Conservation (phyloP, 1,284 basidiomycete genomes). For the Apiotrichum akiyoshidainum region DNA sequence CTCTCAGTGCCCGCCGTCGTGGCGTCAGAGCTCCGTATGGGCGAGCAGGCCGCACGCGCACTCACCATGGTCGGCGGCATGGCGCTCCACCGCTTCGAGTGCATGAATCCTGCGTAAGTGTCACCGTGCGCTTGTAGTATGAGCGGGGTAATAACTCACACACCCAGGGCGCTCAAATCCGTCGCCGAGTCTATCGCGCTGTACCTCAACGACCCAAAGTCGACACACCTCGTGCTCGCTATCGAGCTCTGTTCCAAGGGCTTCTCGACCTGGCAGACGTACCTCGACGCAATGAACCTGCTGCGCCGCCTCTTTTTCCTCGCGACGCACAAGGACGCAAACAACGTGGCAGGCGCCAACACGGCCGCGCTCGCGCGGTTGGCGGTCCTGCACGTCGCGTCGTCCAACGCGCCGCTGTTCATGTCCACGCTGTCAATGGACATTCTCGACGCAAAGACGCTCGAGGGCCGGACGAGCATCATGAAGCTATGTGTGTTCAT, state of each 20-base stretch:
- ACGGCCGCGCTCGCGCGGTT: conserved; percentile 60
- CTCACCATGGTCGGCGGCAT: conserved; percentile 73
- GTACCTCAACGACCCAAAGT: conserved; percentile 70
- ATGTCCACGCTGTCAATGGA: conserved; percentile 93
- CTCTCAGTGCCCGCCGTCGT: conserved; percentile 67
- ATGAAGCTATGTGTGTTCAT: conserved; percentile 92
- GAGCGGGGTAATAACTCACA: too few species aligned
- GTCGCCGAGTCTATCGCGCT: conserved; percentile 75
- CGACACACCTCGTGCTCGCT: conserved; percentile 65
- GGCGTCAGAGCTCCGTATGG: conserved; percentile 58
- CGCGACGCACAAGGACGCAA: conserved; percentile 71
- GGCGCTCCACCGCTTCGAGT: conserved; percentile 72
- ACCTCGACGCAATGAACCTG: conserved; percentile 85
- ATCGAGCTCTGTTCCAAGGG: conserved; percentile 86
- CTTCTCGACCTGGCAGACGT: conserved; percentile 91
- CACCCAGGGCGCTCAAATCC: conserved; percentile 49
- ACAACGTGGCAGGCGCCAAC: conserved; percentile 6
- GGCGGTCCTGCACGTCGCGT: conserved; percentile 80
- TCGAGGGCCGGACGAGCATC: conserved; percentile 79
- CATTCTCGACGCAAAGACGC: conserved; percentile 72
- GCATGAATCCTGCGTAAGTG: conserved; percentile 67
- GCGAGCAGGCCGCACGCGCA: conserved; percentile 61
- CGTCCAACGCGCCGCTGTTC: conserved; percentile 80
- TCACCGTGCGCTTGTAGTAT: neutral
- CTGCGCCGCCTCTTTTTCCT: conserved; percentile 79